phyloP scores from a whole-genome alignment of 2,329 filamentous ascomycete species.

The Colletotrichum sp. region DNA sequence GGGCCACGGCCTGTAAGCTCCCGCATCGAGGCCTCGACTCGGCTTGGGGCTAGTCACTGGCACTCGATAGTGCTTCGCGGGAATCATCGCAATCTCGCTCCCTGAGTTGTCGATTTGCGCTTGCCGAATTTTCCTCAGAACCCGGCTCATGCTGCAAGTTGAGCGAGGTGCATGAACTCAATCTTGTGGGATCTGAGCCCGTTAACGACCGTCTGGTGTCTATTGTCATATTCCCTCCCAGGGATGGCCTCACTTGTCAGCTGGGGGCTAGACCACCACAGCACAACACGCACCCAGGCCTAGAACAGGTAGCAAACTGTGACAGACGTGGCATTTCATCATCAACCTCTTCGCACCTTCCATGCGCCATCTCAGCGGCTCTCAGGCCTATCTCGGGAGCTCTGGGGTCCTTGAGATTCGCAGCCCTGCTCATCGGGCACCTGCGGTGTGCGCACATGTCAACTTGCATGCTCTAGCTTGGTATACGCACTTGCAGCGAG shows the following conservation, averaged over 20 bases:
- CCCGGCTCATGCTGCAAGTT: background rate
- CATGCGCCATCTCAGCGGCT: background rate
- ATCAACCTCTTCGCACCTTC: background rate
- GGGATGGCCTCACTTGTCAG: background rate
- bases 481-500: background rate
- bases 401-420: background rate
- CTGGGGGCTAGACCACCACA: background rate
- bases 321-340: background rate
- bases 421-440: background rate
- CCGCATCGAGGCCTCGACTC: background rate
- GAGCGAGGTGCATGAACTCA: background rate
- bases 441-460: background rate
- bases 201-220: background rate
- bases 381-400: background rate
- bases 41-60: background rate
- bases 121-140: background rate
- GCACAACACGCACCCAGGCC: background rate
- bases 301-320: background rate
- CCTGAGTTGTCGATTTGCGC: background rate
- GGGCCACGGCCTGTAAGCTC: background rate
- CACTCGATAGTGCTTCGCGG: background rate
- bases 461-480: background rate
- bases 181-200: background rate
- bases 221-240: background rate
- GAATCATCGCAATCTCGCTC: background rate